Base-by-base conservation (phyloP, 306 rosid species). In the Glycyrrhiza uralensis region DNA sequence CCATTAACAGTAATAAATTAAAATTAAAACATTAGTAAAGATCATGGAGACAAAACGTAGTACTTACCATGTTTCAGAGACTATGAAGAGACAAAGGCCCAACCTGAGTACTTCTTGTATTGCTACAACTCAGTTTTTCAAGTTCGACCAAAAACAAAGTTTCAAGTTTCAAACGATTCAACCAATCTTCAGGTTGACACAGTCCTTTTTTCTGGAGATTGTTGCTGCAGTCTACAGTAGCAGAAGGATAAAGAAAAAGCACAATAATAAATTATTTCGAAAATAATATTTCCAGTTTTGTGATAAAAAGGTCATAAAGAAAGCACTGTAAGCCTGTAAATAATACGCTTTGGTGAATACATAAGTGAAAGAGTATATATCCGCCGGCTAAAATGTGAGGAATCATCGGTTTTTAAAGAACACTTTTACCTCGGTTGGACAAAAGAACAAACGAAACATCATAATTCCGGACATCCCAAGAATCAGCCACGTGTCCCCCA, bases 401-500 rank as follows among this genome's bases (percentile, higher is more conserved):
- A 69, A 69, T 68, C 23, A 56, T 35, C 14, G 4, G 15, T 65
- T 65, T 47, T 20, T 49, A 49, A 18, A 46, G 42, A 47, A 17
- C 49, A 15, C 66, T 75, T 74, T 54, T 42, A 54, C 58, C 32
- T 60, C 30, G 41, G 59, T 57, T 68, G 59, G 20, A 26, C 70
- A 59, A 71, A 28, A 49, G 35, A 57, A 71, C 47, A 49, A 26
- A 58, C 15, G 51, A 10, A 78, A 62, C 68, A 41, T 52, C 10
- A 54, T 2, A 51, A 23, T 63, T 72, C 51, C 55, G 80, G 65
- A 75, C 32, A 32, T 69, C 38, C 77, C 73, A 61, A 60, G 13
- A 59, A 75, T 60, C 33, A 32, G 24, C 69, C 79, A 64, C 54
- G 60, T 79, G 70, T 61, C 65, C 47, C 52, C 26, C 1, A 46